Base-by-base conservation (phyloP, 2,329 filamentous ascomycete species). In the Neospermospora avenae region DNA sequence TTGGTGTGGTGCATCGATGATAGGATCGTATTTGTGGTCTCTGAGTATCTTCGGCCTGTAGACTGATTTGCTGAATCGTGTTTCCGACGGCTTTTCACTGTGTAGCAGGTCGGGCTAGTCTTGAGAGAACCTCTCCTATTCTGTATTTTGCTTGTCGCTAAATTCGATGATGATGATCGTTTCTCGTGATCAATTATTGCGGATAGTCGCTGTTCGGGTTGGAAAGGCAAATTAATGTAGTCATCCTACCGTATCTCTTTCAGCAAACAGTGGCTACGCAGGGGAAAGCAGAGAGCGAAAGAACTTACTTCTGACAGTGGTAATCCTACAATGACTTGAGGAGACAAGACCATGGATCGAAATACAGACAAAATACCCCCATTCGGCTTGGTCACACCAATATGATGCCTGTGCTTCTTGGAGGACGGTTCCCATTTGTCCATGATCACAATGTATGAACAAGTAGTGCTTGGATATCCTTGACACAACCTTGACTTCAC, bases 301-400 rank as follows among this genome's bases (percentile, higher is more conserved):
- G 24, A 10, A 11, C 22, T 45, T 45, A 45, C 22, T 8, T 45
- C 20, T 24, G 20, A 24, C 10, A 45, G 11, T 3, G 42, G 22
- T 10, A 25, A 18, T 25, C 22, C 20, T 25, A 45, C 4, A 4
- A 45, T 45, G 4, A 45, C 22, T 45, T 45, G 11, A 16, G 42
- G 42, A 13, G 42, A 45, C 3, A 45, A 20, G 42, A 22, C 22
- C 42, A 59, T 31, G 18, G 49, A 34, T 0, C 51, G 42, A 25
- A 55, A 39, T 11, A 22, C 42, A 13, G 42, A 24, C 28, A 55
- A 34, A 10, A 59, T 24, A 6, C 46, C 49, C 34, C 24, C 31
- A 34, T 42, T 55, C 22, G 42, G 51, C 49, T 59, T 44, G 42
- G 48, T 31, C 7, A 22, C 41, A 22, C 57, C 57, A 55, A 49